phyloP scores from a whole-genome alignment of 164 flowering plant genomes.

The Vitis labrusca region DNA sequence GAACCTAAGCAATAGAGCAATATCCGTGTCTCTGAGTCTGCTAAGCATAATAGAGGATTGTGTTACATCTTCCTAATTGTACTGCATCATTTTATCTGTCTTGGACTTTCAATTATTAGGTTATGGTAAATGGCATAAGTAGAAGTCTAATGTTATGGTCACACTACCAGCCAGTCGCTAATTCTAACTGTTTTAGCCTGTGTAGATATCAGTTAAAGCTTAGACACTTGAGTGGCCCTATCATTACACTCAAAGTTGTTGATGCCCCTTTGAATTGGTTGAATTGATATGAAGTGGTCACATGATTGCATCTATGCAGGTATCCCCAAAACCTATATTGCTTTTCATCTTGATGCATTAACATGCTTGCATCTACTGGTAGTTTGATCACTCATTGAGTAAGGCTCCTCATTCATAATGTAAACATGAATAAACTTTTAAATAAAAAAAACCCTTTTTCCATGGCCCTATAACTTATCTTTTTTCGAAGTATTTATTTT shows the following conservation, averaged over 20 bases:
- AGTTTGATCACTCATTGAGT: too few species aligned
- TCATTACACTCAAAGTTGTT: background rate
- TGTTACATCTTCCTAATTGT: background rate
- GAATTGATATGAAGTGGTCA: background rate
- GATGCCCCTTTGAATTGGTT: background rate
- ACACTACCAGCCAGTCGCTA: too few species aligned
- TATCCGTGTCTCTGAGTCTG: background rate
- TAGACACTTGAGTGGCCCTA: background rate
- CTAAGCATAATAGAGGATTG: background rate
- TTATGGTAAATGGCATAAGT: too few species aligned
- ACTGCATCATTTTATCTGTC: too few species aligned
- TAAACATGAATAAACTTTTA: too few species aligned
- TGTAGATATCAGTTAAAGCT: background rate
- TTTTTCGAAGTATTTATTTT: too few species aligned
- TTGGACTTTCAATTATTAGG: too few species aligned
- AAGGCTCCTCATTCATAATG: too few species aligned
- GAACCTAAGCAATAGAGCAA: background rate
- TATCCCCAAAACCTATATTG: background rate
- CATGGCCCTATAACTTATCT: too few species aligned
- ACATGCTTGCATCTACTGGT: background rate
- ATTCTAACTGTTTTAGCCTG: too few species aligned
- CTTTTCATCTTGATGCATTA: slow-evolving; percentile 1
- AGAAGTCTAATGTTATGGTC: too few species aligned
- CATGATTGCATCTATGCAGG: background rate
- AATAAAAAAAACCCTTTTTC: too few species aligned